Percentiles rank a stretch among this genome's conserved stretches.
Conservation (phyloP, 768 basidiomycete species). For the Tylopilus intermedius region DNA sequence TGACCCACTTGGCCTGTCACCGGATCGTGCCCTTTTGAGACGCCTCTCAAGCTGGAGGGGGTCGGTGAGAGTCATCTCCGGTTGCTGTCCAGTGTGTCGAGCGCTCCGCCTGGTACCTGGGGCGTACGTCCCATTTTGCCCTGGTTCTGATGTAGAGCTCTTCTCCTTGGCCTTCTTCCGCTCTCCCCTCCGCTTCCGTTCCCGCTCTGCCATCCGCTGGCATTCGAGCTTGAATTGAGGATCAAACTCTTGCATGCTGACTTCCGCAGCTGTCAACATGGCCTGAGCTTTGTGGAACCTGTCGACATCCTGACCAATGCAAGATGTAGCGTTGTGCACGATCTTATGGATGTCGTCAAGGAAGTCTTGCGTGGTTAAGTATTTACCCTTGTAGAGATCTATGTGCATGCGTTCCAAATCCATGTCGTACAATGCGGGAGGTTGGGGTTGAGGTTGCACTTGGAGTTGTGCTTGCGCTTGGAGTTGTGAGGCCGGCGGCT, state of each 20-base stretch:
- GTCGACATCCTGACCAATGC: constrained; percentile 62
- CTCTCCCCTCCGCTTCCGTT: constrained; percentile 62
- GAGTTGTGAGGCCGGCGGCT: constrained; percentile 27
- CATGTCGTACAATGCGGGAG: constrained; percentile 61
- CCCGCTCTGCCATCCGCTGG: constrained; percentile 76
- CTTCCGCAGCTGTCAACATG: constrained; percentile 82
- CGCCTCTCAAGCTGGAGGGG: constrained; percentile 68
- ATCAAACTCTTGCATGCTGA: constrained; percentile 85
- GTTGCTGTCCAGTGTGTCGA: constrained; percentile 65
- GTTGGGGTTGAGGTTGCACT: constrained; percentile 36
- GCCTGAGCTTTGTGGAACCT: constrained; percentile 77
- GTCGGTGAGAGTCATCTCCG: constrained; percentile 71
- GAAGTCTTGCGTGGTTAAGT: constrained; percentile 85
- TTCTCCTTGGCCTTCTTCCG: constrained; percentile 36
- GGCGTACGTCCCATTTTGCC: constrained; percentile 33
- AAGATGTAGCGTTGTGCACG: constrained; percentile 64
- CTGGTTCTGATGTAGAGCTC: constrained; percentile 18
- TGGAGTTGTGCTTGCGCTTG: constrained; percentile 36
- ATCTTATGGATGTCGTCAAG: constrained; percentile 78
- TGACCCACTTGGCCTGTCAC: constrained; percentile 48
- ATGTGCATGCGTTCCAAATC: constrained; percentile 89
- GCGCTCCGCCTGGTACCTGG: constrained; percentile 66
- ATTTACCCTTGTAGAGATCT: constrained; percentile 78
- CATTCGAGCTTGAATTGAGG: constrained; percentile 75
- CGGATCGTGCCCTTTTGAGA: constrained; percentile 66